Base-by-base conservation (phyloP, 1,139 yeast genomes). In the Hyphopichia khmerensis region DNA sequence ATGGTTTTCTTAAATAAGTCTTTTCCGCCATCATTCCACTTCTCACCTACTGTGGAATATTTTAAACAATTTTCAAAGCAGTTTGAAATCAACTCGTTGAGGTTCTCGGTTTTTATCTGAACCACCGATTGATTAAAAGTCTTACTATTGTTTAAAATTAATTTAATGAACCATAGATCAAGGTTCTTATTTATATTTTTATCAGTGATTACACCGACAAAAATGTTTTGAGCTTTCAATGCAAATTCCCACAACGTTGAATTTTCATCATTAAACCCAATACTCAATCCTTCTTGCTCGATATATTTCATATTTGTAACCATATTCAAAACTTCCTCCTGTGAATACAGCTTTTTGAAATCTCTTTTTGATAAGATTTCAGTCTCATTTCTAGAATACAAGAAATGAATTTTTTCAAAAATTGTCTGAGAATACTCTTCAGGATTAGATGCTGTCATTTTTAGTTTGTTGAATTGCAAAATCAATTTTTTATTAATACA, bases 1-100 rank as follows among this genome's bases (percentile, higher is more conserved):
- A 75, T 70, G 40, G 64, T 68, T 30, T 63, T 52, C 17, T 64
- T 57, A 49, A 79, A 78, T 46, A 65, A 63, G 0, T 53, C 62
- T 36, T 67, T 62, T 2, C 84, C 84, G 4, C 67, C 68, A 9
- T 50, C 48, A 11, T 63, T 62, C 85, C 85, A 80, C 52, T 72
- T 60, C 49, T 80, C 85, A 35, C 62, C 55, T 3, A 53, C 53
- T 15, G 74, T 69, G 3, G 79, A 67, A 50, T 79, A 77, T 50
- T 78, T 79, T 56, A 80, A 59, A 21, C 62, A 62, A 0, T 55
- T 49, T 13, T 66, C 80, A 56, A 79, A 80, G 37, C 50, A 45
- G 2, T 57, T 51, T 3, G 65, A 52, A 40, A 71, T 54, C 6
- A 46, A 23, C 2, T 53, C 43, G 3, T 68, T 52, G 32, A 38